Conservation (phyloP, 306 rosid genomes). For the Cucumis hystrix region DNA sequence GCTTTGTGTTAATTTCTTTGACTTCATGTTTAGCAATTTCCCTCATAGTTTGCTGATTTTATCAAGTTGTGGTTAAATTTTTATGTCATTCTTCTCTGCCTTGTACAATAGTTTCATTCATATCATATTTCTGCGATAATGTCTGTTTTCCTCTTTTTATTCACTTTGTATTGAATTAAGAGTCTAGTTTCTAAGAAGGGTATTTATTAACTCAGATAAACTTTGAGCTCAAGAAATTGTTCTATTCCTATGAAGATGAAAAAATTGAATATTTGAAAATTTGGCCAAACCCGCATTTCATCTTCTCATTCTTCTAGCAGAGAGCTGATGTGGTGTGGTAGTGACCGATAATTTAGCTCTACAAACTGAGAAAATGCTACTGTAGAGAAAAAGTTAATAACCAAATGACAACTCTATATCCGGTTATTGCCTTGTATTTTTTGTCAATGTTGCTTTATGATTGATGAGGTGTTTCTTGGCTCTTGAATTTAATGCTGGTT, state of each 20-base stretch:
- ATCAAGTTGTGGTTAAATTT: background rate
- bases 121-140: background rate
- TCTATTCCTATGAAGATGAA: background rate
- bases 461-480: background rate
- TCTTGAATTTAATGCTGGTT: background rate
- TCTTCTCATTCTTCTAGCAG: background rate
- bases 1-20: conserved; percentile 10
- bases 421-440: background rate
- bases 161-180: background rate
- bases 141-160: background rate
- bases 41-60: background rate
- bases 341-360: background rate
- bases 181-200: background rate
- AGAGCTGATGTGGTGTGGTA: background rate
- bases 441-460: background rate
- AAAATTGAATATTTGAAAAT: background rate
- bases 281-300: background rate
- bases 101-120: background rate
- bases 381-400: background rate
- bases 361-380: background rate
- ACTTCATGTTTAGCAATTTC: background rate
- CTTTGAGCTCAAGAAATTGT: background rate
- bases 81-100: background rate
- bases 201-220: background rate
- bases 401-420: background rate